These are phyloP conservation scores for Entomophthora muscae DNA, from an alignment of 371 early-diverging fungal genomes.

Conservation along the genomic window DNA sequence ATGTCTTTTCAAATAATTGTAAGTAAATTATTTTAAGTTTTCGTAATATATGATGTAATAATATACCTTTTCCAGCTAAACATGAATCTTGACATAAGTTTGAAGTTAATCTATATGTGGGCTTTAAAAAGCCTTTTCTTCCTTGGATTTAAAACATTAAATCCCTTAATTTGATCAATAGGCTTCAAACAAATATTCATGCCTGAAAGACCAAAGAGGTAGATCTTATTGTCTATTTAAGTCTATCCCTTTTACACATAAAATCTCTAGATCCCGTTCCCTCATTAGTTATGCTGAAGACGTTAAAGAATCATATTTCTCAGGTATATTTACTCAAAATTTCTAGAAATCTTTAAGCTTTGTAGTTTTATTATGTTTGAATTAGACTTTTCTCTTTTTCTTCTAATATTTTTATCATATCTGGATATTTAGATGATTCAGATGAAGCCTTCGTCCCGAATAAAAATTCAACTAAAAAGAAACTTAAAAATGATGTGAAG, in stretches of 20 bases:
- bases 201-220: not conserved
- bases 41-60: too few species aligned
- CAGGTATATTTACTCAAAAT: not conserved
- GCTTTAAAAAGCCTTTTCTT: too few species aligned
- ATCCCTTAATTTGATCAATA: not conserved
- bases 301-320: not conserved
- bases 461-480: not conserved
- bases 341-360: not conserved
- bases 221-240: not conserved
- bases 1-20: too few species aligned
- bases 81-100: too few species aligned
- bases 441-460: not conserved
- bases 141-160: not conserved
- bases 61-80: too few species aligned
- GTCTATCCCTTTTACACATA: not conserved
- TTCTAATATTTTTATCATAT: not conserved
- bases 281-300: not conserved
- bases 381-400: not conserved
- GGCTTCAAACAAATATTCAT: not conserved
- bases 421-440: not conserved
- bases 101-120: too few species aligned
- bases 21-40: too few species aligned
- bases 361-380: not conserved
- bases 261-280: not conserved
- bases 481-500: not conserved